Conservation (phyloP, 352 stramenopile species). For the Pythium coloratum region DNA sequence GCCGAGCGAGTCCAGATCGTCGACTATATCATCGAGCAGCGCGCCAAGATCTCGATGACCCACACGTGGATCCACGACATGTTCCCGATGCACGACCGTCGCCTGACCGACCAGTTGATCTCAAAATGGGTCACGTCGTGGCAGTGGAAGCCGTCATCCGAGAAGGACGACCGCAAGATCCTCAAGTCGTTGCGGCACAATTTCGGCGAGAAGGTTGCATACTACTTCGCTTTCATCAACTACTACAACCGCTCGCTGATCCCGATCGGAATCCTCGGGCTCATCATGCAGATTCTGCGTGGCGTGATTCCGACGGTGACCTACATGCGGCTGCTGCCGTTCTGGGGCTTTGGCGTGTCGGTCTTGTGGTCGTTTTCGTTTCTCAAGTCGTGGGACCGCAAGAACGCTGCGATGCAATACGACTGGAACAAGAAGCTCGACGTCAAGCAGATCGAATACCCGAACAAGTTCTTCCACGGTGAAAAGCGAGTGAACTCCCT, state of each 20-base stretch:
- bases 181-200: constrained; percentile 69
- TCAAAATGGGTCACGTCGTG: constrained; percentile 66
- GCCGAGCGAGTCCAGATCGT: constrained; percentile 86
- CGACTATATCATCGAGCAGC: constrained; percentile 82
- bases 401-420: constrained; percentile 78
- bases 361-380: constrained; percentile 84
- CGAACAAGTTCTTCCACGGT: constrained; percentile 77
- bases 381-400: constrained; percentile 80
- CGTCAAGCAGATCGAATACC: constrained; percentile 85
- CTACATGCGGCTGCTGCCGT: constrained; percentile 82
- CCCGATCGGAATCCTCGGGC: constrained; percentile 64
- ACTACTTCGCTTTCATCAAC: constrained; percentile 87
- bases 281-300: constrained; percentile 56
- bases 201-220: constrained; percentile 86
- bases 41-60: constrained; percentile 49
- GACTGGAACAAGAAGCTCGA: constrained; percentile 82
- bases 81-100: constrained; percentile 82
- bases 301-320: constrained; percentile 52
- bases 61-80: constrained; percentile 81
- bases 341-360: constrained; percentile 80
- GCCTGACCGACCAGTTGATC: constrained; percentile 66
- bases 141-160: constrained; percentile 39
- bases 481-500: constrained; percentile 69
- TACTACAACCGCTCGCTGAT: constrained; percentile 82
- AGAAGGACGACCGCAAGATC: constrained; percentile 60